Percentiles rank a stretch among this genome's conserved stretches.
phyloP scores from a whole-genome alignment of 108 stramenopile genomes.

The Parietichytrium sp. region DNA sequence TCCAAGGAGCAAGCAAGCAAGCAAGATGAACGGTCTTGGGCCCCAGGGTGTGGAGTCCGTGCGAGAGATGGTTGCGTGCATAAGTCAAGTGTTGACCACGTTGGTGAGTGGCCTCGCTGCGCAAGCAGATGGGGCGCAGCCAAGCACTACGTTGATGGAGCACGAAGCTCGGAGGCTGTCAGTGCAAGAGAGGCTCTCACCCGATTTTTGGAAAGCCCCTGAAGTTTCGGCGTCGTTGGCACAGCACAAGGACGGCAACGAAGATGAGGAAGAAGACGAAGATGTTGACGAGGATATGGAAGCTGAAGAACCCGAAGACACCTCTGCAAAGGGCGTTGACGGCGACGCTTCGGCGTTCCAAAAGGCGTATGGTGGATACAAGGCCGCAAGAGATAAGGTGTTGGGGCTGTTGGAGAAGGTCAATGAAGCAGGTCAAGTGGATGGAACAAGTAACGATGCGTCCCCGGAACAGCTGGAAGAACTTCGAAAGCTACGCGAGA shows the following conservation, averaged over 20 bases:
- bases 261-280: constrained; percentile 18
- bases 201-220: not conserved
- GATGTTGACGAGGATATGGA: not conserved
- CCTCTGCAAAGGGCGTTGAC: not conserved
- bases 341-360: not conserved
- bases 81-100: not conserved
- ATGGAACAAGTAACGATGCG: not conserved
- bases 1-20: too few relatives aligned
- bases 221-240: not conserved
- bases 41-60: constrained; percentile 36
- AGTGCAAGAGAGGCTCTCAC: not conserved
- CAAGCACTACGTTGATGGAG: constrained; percentile 48
- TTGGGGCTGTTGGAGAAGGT: not conserved
- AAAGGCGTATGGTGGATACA: not conserved
- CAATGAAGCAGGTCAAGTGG: not conserved
- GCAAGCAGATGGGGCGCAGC: not conserved
- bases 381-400: not conserved
- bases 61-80: not conserved
- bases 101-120: not conserved
- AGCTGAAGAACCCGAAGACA: not conserved
- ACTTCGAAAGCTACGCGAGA: not conserved
- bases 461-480: constrained; percentile 35
- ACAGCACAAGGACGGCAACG: not conserved
- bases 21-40: not conserved
- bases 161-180: not conserved